phyloP scores from a whole-genome alignment of 2,329 filamentous ascomycete genomes.

The Fusarium duplospermum region DNA sequence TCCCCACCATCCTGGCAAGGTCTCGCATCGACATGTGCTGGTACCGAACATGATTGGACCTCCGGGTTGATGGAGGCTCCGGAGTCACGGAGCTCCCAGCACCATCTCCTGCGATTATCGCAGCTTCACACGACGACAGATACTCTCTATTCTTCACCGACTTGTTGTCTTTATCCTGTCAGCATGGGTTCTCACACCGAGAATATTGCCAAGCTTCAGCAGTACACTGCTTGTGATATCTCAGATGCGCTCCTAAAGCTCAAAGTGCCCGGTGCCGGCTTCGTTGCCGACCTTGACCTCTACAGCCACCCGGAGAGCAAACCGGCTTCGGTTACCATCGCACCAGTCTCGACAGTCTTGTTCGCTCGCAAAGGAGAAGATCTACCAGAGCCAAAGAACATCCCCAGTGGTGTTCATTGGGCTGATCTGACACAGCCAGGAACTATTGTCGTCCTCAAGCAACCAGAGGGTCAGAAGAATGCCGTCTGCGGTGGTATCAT shows the following conservation, averaged over 20 bases:
- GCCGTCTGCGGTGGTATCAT: conserved; percentile 83
- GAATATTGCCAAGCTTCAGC: conserved; percentile 45
- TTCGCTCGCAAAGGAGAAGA: conserved; percentile 69
- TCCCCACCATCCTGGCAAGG: conserved; percentile 30
- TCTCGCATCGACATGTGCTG: conserved; percentile 37
- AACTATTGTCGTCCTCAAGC: conserved; percentile 74
- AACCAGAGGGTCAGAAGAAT: conserved; percentile 73
- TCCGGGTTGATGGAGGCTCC: conserved; percentile 43
- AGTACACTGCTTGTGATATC: conserved; percentile 67
- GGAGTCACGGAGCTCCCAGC: conserved; percentile 42
- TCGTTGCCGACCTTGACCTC: conserved; percentile 67
- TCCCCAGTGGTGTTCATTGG: conserved; percentile 73
- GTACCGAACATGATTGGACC: conserved; percentile 45
- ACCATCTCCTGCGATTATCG: conserved; percentile 31
- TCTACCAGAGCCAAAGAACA: conserved; percentile 56
- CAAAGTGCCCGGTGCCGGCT: conserved; percentile 73
- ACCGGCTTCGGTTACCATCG: conserved; percentile 53
- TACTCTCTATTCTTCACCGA: conserved; percentile 29
- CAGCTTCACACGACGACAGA: conserved; percentile 26
- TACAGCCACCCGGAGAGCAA: conserved; percentile 45
- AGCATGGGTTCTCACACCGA: conserved; percentile 38
- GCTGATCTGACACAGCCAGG: conserved; percentile 71
- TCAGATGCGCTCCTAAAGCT: conserved; percentile 80
- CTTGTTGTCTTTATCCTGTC: conserved; percentile 10
- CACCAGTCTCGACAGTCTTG: conserved; percentile 69